Evolutionary conservation across 176 grass and related monocot species (phyloP), one percentile per base, ranked within the genome.

Genomic region (Juncus inflexus): DNA sequence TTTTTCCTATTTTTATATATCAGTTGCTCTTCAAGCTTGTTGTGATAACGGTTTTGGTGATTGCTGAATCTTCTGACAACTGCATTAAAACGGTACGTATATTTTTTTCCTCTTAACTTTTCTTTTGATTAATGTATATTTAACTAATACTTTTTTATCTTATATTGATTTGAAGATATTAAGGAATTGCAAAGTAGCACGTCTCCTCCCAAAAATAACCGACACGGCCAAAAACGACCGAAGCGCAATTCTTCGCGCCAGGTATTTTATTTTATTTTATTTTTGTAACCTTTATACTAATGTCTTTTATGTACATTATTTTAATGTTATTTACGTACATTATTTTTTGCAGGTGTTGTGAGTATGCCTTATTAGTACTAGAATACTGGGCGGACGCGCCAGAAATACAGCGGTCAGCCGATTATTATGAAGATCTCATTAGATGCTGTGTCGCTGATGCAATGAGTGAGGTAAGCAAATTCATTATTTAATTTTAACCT

Each of bases 371-470:
- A 63, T 70, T 91, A 70, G 16, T 88, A 77, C 65, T 96, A 55
- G 91, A 96, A 79, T 96, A 91, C 81, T 96, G 91, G 91, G 91
- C 91, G 45, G 91, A 96, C 80, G 91, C 87, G 35, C 91, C 82
- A 36, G 91, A 96, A 77, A 96, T 96, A 83, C 91, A 96, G 63
- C 81, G 87, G 12, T 86, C 87, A 42, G 87, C 84, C 76, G 87
- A 91, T 83, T 63, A 91, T 13, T 96, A 96, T 3, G 87, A 96
- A 81, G 91, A 96, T 83, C 60, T 96, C 59, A 91, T 96, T 78
- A 96, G 83, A 63, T 91, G 87, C 82, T 96, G 87, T 77, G 87
- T 91, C 56, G 87, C 87, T 71, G 91, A 96, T 72, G 91, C 91
- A 16, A 96, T 96, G 84, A 96, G 91, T 79, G 91, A 96, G 91